Base-by-base conservation (phyloP, 805 yeast genomes). In the Candida boleticola region DNA sequence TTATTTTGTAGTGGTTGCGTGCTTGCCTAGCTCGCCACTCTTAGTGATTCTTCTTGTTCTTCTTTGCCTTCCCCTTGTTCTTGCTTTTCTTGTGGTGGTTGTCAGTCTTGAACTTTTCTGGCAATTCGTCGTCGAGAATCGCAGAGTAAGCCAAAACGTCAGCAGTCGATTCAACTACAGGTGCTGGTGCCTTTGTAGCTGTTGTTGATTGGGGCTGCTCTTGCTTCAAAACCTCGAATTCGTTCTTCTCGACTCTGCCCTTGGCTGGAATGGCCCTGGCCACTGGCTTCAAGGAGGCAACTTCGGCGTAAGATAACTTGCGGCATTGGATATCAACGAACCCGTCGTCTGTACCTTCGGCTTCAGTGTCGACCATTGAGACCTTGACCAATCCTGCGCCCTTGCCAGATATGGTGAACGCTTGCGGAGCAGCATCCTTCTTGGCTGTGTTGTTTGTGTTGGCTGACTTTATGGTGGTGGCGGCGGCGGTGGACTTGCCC, bases 221-320 rank as follows among this genome's bases (percentile, higher is more conserved):
- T 13, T 14, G 26, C 23, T 35, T 25, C 27, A 35, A 16, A 6
- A 36, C 29, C 27, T 36, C 39, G 25, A 21, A 36, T n/a, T 36
- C 31, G 20, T 36, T 36, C 21, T 16, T 16, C 26, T 25, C 23
- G 10, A 25, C 14, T 26, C 39, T 36, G 4, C 39, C 39, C 13
- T 23, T 18, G 7, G 41, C 41, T 13, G 41, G 41, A 25, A 25
- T 5, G 5, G 41, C 29, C 5, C 18, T 30, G 13, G 22, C 16
- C 29, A 5, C n/a, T 35, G 38, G 29, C n/a, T 61, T 53, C 50
- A 65, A 44, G 18, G 58, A 51, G 3, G 74, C 73, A 22, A 60
- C 76, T 48, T 70, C 74, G n/a, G 76, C 76, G 44, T 69, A 70
- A n/a, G 69, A 59, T 45, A 70, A 56, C 40, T 61, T 59, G 34